Evolutionary conservation across 31 red algal species (phyloP), one percentile per base, ranked within the genome.

Genomic region (Asparagopsis taxiformis): DNA sequence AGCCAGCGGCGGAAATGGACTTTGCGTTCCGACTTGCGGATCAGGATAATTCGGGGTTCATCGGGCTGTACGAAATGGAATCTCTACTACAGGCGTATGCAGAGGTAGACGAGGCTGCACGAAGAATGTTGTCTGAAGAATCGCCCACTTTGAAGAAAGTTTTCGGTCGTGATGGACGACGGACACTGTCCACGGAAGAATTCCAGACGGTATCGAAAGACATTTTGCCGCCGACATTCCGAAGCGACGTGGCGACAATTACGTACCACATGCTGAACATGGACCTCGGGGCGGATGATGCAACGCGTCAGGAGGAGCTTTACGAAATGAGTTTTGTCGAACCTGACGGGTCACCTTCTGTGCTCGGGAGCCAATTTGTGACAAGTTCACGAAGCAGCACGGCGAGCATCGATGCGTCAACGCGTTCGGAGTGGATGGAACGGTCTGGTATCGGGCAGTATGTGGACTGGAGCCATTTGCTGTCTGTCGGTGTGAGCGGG

Each of bases 1-100:
- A 98, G 44, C 90, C 95, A 24, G 82, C 88, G 51, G 90, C 90
- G 10, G 95, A 98, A 61, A 69, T 87, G 65, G 65, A 91, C 31
- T 79, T 94, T 68, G 90, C 75, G 1, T 98, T 98, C 62, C 95
- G 90, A 25, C 46, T 91, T 21, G 57, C 80, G 6, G 95, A 98
- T 71, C 77, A 84, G 36, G 80, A 91, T 44, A 98, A 98, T 59
- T 78, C 87, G 30, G 95, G 95, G 15, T 85, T 87, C 52, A 79
- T 94, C n/a, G 88, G 75, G 36, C 58, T 92, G 13, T 80, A 97
- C 41, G 85, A 94, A n/a, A 70, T 91, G 65, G 71, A 91, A 57
- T 68, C 55, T 37, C 33, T 94, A 17, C 54, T 84, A 23, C 52
- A 55, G 31, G 71, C 72, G 44, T 92, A 94, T 34, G 88, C 81